These are phyloP conservation scores for Durio zibethinus DNA, from an alignment of 345 rosid genomes.

Conservation along the genomic window DNA sequence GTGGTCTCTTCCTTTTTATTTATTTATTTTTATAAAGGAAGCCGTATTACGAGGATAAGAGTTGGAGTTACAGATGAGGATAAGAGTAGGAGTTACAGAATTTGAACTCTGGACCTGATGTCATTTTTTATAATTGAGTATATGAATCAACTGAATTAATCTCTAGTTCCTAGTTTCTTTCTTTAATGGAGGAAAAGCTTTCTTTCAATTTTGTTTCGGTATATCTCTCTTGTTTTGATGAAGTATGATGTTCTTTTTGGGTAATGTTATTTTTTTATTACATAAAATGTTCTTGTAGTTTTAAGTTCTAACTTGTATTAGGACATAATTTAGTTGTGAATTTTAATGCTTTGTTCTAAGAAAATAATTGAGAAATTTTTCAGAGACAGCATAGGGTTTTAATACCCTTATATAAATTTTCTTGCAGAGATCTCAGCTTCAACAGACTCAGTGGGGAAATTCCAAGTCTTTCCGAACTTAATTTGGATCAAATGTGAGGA, in stretches of 20 bases:
- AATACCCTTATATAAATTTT: background rate
- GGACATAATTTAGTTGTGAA: background rate
- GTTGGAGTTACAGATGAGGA: no score
- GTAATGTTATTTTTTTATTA: no score
- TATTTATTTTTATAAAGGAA: no score
- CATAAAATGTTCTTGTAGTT: background rate
- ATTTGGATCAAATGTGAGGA: slow-evolving; percentile 9
- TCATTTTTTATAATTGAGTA: no score
- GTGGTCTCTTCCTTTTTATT: background rate
- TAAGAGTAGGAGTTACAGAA: no score
- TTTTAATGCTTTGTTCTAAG: background rate
- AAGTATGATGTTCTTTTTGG: background rate
- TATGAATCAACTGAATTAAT: no score
- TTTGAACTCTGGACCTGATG: no score
- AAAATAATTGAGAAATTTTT: background rate
- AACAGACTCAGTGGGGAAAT: slow-evolving; percentile 39
- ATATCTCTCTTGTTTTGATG: background rate
- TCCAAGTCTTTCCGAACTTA: slow-evolving; percentile 2
- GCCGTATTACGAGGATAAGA: no score
- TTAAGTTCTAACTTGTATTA: background rate
- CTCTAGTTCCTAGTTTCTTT: no score
- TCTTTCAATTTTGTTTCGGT: background rate
- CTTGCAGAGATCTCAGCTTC: slow-evolving; percentile 47
- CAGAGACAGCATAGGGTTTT: background rate
- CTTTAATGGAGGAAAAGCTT: background rate